Percentiles rank a stretch among this genome's conserved stretches.
These are phyloP conservation scores for Leishmania guyanensis DNA, from an alignment of 208 protist species.

Conservation along the genomic window DNA sequence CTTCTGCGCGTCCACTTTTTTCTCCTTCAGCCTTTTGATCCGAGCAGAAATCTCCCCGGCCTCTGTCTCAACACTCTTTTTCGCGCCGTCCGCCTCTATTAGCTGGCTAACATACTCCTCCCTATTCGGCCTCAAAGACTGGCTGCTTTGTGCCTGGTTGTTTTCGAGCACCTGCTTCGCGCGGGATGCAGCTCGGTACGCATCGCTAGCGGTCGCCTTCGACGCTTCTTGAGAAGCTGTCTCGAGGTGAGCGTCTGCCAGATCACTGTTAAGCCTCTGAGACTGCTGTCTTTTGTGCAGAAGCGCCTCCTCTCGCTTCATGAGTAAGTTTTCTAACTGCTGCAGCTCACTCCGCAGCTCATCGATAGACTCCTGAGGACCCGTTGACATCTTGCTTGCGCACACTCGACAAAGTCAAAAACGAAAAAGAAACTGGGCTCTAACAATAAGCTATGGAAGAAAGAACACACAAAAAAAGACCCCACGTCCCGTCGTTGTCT, in stretches of 20 bases:
- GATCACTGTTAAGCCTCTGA: constrained; percentile 16
- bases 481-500: background rate
- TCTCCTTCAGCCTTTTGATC: constrained; percentile 47
- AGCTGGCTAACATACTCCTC: constrained; percentile 71
- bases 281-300: constrained; percentile 24
- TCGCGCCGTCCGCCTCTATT: constrained; percentile 48
- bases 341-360: constrained; percentile 48
- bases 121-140: constrained; percentile 27
- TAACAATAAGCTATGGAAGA: background rate
- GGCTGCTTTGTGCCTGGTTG: constrained; percentile 18
- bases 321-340: constrained; percentile 46
- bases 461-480: background rate
- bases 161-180: constrained; percentile 49
- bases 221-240: constrained; percentile 15
- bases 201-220: constrained; percentile 10
- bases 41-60: constrained; percentile 43
- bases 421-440: background rate
- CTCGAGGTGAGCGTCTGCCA: constrained; percentile 1
- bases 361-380: constrained; percentile 28
- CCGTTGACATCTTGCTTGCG: background rate
- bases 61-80: constrained; percentile 46
- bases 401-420: background rate
- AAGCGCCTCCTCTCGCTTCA: constrained; percentile 22
- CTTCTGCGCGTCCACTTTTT: constrained; percentile 50
- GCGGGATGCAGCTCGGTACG: constrained; percentile 22